Conservation (phyloP, 148 eudicot species). For the Mesembryanthemum crystallinum region DNA sequence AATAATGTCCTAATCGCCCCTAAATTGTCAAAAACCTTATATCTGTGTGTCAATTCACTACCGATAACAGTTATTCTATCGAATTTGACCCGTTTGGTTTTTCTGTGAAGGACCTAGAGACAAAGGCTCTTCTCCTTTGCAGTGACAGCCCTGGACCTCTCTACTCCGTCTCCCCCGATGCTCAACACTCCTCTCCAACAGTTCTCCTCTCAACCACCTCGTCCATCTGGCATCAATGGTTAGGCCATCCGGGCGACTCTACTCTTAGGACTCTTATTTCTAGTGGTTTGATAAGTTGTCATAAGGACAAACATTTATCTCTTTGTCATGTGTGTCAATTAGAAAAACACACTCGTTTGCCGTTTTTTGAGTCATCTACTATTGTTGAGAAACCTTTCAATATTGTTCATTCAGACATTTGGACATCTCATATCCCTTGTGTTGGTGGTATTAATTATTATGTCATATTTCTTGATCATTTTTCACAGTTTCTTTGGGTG, state of each 20-base stretch:
- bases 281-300: not conserved
- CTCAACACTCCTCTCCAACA: not conserved
- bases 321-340: not conserved
- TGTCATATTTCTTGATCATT: not conserved
- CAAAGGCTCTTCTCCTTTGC: not conserved
- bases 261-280: no score
- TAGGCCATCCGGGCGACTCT: not conserved
- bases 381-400: not conserved
- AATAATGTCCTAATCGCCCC: not conserved
- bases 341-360: not conserved
- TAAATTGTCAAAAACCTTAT: not conserved
- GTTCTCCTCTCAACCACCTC: not conserved
- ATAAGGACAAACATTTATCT: not conserved
- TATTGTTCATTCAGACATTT: not conserved
- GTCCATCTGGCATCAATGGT: not conserved
- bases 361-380: not conserved
- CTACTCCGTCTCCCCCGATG: not conserved
- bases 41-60: not conserved
- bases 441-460: not conserved
- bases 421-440: not conserved
- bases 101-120: not conserved
- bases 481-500: not conserved
- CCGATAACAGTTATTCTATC: not conserved
- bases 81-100: not conserved
- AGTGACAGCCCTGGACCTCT: not conserved